Conservation (phyloP, 768 basidiomycete genomes). For the Xanthoconium purpureum region DNA sequence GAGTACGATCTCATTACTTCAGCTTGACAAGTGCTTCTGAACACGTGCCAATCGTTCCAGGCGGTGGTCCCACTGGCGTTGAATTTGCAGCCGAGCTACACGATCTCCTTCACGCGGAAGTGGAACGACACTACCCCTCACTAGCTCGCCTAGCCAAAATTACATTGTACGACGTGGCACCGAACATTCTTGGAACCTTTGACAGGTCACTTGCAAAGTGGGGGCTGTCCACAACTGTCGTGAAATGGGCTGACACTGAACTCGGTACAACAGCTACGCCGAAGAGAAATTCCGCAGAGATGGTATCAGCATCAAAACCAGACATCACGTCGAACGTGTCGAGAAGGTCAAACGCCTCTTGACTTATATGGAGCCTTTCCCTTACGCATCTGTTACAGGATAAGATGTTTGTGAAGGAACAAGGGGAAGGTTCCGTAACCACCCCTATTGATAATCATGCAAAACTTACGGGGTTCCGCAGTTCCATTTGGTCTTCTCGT, state of each 20-base stretch:
- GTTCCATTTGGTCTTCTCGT: constrained; percentile 82
- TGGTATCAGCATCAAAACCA: constrained; percentile 68
- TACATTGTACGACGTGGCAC: constrained; percentile 79
- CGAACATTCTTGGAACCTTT: constrained; percentile 70
- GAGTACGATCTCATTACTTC: constrained; percentile 26
- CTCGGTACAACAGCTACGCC: constrained; percentile 47
- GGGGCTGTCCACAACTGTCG: constrained; percentile 13
- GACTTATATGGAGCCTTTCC: constrained; percentile 7
- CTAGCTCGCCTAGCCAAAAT: constrained; percentile 66
- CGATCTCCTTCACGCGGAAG: constrained; percentile 70
- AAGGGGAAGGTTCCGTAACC: constrained; percentile 55
- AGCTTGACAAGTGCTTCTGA: constrained; percentile 1
- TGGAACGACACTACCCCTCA: constrained; percentile 56
- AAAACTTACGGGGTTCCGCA: constrained; percentile 26
- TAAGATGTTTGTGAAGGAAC: constrained; percentile 66
- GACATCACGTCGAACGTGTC: constrained; percentile 70
- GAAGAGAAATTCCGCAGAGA: constrained; percentile 70
- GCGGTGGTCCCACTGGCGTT: constrained; percentile 76
- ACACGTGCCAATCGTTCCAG: constrained; percentile 30
- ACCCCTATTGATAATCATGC: constrained; percentile 5
- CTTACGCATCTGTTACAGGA: constrained; percentile 39
- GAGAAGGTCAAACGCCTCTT: constrained; percentile 43
- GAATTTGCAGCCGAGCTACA: constrained; percentile 84
- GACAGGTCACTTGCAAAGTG: constrained; percentile 64
- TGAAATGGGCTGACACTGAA: constrained; percentile 1